These are phyloP conservation scores for Trichoderma breve DNA, from an alignment of 2,329 filamentous ascomycete genomes.

Conservation along the genomic window DNA sequence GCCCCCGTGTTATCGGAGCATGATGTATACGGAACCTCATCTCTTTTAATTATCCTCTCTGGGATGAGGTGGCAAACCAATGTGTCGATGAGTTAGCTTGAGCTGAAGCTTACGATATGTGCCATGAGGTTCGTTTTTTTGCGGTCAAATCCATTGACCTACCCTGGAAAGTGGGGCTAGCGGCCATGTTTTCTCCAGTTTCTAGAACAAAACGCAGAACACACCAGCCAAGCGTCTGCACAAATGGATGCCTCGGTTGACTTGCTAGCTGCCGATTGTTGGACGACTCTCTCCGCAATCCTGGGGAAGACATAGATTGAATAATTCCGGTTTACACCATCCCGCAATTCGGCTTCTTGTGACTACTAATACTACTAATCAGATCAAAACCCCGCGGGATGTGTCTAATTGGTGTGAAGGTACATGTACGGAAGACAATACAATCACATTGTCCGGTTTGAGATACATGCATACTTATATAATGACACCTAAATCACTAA, in stretches of 20 bases:
- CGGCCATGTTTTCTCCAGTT: not conserved
- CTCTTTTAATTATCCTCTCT: not conserved
- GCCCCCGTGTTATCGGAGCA: not conserved
- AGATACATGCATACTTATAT: not conserved
- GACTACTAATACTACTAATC: not conserved
- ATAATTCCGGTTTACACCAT: not conserved
- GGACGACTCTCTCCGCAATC: not conserved
- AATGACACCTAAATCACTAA: not conserved
- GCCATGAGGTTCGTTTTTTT: not conserved
- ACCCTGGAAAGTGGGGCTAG: not conserved
- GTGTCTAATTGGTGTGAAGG: not conserved
- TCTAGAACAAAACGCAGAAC: not conserved
- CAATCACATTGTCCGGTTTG: not conserved
- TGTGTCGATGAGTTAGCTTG: not conserved
- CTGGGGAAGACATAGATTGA: not conserved
- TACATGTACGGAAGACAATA: not conserved
- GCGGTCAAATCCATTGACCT: not conserved
- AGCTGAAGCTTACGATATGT: not conserved
- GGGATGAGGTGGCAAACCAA: not conserved
- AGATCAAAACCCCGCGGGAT: not conserved
- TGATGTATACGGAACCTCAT: conserved; percentile 6
- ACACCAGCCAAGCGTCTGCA: not conserved
- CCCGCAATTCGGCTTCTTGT: not conserved
- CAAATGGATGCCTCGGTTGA: not conserved
- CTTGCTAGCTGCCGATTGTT: not conserved